A percentile compares a stretch with the other conserved stretches of the same genome.
Evolutionary conservation across 345 rosid species (phyloP).

Genomic region (Orychophragmus violaceus): DNA sequence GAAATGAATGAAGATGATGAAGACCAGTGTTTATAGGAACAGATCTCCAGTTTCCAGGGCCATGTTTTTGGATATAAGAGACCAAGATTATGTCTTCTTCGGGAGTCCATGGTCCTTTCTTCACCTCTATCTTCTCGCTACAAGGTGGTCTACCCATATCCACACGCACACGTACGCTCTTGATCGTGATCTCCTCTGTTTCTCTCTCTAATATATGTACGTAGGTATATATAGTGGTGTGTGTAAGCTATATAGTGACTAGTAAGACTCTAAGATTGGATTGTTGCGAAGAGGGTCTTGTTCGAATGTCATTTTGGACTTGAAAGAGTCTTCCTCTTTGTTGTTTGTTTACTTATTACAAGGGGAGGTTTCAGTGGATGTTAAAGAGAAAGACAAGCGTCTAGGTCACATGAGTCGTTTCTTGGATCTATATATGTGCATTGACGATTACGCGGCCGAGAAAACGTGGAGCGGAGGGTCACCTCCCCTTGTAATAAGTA

Average conservation of each 20-base stretch:
- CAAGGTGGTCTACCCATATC: conserved; percentile 90
- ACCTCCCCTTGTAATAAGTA: no score
- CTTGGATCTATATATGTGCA: conserved; percentile 19
- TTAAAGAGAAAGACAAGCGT: conserved; percentile 29
- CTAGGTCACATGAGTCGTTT: conserved; percentile 5
- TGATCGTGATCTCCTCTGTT: background rate
- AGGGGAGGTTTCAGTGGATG: conserved; percentile 4
- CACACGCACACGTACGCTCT: background rate
- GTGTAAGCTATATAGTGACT: background rate
- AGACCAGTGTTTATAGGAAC: conserved; percentile 80
- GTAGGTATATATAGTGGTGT: background rate
- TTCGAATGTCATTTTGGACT: background rate
- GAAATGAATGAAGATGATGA: background rate
- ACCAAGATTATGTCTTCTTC: conserved; percentile 93
- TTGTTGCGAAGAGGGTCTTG: conserved; percentile 2
- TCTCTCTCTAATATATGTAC: background rate
- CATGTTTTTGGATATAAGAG: conserved; percentile 84
- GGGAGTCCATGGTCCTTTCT: conserved; percentile 99
- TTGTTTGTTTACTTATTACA: background rate
- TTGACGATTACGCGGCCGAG: no score
- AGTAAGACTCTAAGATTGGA: conserved; percentile 16
- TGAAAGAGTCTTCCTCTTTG: background rate
- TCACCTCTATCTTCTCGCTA: conserved; percentile 75
- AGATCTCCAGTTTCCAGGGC: conserved; percentile 94
- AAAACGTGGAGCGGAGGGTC: no score